Evolutionary conservation across 2,329 filamentous ascomycete species (phyloP), one percentile per base, ranked within the genome.

Genomic region (Cryphonectria carpinicola): DNA sequence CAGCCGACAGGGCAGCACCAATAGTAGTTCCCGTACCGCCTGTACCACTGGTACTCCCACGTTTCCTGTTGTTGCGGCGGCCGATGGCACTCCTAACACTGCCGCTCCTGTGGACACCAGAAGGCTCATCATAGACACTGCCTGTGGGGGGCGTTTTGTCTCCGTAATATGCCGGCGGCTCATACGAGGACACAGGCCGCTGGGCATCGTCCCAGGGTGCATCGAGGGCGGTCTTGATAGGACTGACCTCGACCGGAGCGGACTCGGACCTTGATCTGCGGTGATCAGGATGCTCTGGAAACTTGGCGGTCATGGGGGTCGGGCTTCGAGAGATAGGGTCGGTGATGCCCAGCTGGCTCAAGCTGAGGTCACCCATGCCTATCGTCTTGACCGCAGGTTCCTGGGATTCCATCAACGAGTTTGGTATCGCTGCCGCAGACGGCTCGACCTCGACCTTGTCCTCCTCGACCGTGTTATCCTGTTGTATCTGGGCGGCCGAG

Each of bases 361-460:
- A 86, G 79, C 93, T 97, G 64, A 99, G 84, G 77, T 98, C 93
- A 6, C 96, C 96, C 76, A 89, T 90, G 17, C 96, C 96, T 65
- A 99, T 85, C 0, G 96, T 98, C 77, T 95, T 94, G 2, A 98
- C 88, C 1, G 96, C 94, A 17, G 90, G 89, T 75, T 94, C 90
- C 76, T 90, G 92, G 72, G 87, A 86, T 69, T 85, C 85, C 79
- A 82, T 84, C 69, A 75, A 80, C 66, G 76, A 78, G 66, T 81
- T 78, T 35, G 82, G 80, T n/a, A 77, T 69, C 14, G 82, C 81
- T 14, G 81, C 82, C 13, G 80, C 77, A 17, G 82, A 79, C n/a
- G 83, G 79, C 70, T 85, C 83, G 54, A 83, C 79, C 75, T 85
- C 82, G 69, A 84, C 80, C 71, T 81, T 78, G 71, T 81, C 79